Evolutionary conservation across 2,329 filamentous ascomycete species (phyloP).

Genomic region (Botryotinia convoluta): DNA sequence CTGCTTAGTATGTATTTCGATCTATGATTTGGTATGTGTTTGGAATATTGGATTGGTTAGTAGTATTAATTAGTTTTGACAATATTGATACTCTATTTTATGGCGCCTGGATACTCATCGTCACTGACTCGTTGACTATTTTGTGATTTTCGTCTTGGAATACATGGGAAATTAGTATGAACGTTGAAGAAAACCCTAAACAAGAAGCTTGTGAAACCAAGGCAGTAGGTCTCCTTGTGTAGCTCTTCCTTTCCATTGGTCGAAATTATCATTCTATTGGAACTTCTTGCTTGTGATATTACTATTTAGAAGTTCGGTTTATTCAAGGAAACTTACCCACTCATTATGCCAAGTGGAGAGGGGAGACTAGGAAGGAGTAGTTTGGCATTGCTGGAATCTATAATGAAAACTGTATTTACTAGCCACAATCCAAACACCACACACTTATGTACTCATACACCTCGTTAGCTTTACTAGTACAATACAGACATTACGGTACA

Average conservation of each 20-base stretch:
- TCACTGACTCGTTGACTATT: not conserved
- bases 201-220: not conserved
- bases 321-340: not conserved
- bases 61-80: not conserved
- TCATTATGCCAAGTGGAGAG: not conserved
- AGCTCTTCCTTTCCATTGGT: not conserved
- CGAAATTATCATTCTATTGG: not conserved
- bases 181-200: not conserved
- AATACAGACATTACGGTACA: not conserved
- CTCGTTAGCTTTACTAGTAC: not conserved
- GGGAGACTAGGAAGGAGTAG: not conserved
- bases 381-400: not conserved
- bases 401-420: not conserved
- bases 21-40: not conserved
- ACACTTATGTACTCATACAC: not conserved
- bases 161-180: accelerated
- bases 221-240: not conserved
- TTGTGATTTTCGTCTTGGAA: not conserved
- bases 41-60: not conserved
- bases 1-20: conserved; percentile 3
- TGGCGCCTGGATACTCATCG: not conserved
- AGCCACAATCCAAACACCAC: not conserved
- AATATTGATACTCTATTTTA: not conserved
- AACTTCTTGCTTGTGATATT: not conserved
- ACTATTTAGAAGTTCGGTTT: not conserved